phyloP scores from a whole-genome alignment of 176 grass and related monocot species.

The Saccharum spontaneum region DNA sequence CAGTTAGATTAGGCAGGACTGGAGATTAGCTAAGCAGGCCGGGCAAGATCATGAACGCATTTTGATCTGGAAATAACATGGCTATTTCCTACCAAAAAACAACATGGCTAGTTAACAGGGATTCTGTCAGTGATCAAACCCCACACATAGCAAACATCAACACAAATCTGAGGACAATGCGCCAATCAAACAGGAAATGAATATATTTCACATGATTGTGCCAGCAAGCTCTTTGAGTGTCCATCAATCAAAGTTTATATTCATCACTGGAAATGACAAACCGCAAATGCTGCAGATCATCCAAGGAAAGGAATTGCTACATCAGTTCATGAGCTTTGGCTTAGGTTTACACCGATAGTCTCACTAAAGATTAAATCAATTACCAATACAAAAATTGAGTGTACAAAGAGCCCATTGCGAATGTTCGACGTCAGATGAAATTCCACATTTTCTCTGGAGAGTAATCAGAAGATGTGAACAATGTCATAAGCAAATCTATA shows the following conservation, averaged over 20 bases:
- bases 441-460: neutral
- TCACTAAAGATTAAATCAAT: neutral
- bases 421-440: neutral
- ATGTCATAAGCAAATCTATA: constrained; percentile 94
- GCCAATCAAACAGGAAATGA: neutral
- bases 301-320: neutral
- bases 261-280: neutral
- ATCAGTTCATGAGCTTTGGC: neutral
- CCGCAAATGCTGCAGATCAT: neutral
- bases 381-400: constrained; percentile 31
- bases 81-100: too few species aligned
- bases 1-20: neutral
- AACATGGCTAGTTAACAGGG: too few species aligned
- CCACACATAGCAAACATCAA: neutral
- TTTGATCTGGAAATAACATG: neutral
- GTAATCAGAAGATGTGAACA: constrained; percentile 78
- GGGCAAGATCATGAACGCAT: too few species aligned
- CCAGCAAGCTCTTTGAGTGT: neutral
- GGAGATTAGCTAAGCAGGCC: too few species aligned
- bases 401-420: neutral
- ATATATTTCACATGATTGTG: neutral
- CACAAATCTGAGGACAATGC: neutral
- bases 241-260: neutral
- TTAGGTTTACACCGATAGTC: neutral
- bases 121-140: too few species aligned